phyloP scores from a whole-genome alignment of 2,329 filamentous ascomycete species.

The Apiospora malaysiana region DNA sequence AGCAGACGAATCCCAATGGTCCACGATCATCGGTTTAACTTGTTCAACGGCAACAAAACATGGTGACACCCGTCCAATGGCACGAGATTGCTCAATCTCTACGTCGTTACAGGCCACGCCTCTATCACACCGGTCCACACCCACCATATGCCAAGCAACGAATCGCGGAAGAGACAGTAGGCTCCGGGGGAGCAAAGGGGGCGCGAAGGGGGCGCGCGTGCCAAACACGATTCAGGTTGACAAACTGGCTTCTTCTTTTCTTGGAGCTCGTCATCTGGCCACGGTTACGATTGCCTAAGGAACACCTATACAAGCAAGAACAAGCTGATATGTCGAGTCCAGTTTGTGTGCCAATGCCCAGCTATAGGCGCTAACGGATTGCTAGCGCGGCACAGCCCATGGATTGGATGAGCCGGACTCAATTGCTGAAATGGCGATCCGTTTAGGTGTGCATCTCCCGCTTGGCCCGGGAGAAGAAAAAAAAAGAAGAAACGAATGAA shows the following conservation, averaged over 20 bases:
- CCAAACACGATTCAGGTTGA: neutral
- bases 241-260: neutral
- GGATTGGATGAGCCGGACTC: constrained; percentile 3
- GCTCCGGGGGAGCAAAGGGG: neutral
- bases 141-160: neutral
- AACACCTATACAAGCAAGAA: too few species aligned
- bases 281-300: neutral
- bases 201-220: neutral
- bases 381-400: constrained; percentile 3
- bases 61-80: constrained; percentile 19
- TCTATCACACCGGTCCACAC: constrained; percentile 17
- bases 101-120: constrained; percentile 15
- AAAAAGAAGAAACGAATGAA: neutral
- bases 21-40: neutral
- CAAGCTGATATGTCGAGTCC: neutral
- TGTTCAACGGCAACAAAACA: constrained; percentile 10
- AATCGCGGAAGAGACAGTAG: neutral
- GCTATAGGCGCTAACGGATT: neutral
- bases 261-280: neutral
- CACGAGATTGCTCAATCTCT: constrained; percentile 18
- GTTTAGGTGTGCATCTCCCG: neutral
- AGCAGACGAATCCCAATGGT: neutral
- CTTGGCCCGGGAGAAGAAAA: neutral
- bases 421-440: constrained; percentile 2
- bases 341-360: neutral